A percentile compares a stretch with the other conserved stretches of the same genome.
Conservation (phyloP, 148 eudicot species). For the Suaeda aralocaspica region DNA sequence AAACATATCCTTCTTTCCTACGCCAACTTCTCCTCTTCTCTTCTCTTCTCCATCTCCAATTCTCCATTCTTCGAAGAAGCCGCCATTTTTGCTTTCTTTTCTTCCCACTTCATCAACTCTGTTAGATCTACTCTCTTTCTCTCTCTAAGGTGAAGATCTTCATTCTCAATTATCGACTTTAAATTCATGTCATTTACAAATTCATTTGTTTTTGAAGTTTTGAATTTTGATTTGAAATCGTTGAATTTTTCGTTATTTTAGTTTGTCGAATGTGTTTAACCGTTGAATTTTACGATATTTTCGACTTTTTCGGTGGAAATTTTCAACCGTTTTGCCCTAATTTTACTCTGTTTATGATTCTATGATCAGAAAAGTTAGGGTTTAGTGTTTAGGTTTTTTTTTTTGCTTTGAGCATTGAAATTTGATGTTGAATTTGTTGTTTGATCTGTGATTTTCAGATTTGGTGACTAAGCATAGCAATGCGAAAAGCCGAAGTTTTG, state of each 20-base stretch:
- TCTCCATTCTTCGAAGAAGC: constrained; percentile 19
- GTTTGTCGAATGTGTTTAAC: background rate
- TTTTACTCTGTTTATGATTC: background rate
- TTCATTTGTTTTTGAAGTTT: background rate
- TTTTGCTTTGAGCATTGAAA: background rate
- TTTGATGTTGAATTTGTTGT: background rate
- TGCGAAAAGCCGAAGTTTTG: background rate
- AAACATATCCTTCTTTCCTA: background rate
- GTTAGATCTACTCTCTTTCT: constrained; percentile 20
- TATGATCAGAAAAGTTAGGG: background rate
- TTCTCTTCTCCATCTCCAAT: background rate
- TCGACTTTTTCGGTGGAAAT: background rate
- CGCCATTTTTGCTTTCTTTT: constrained; percentile 26
- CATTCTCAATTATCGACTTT: background rate
- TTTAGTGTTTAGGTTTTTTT: constrained; percentile 9
- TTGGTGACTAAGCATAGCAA: background rate
- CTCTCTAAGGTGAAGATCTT: constrained; percentile 12
- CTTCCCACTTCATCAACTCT: background rate
- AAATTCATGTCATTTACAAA: background rate
- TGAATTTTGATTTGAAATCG: background rate
- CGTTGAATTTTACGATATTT: too few species aligned
- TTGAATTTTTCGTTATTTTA: background rate
- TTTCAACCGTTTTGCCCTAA: background rate
- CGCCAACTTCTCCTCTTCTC: background rate
- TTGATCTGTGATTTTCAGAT: constrained; percentile 1